Conservation (phyloP, 2,329 filamentous ascomycete genomes). For the Aspergillus sp. region DNA sequence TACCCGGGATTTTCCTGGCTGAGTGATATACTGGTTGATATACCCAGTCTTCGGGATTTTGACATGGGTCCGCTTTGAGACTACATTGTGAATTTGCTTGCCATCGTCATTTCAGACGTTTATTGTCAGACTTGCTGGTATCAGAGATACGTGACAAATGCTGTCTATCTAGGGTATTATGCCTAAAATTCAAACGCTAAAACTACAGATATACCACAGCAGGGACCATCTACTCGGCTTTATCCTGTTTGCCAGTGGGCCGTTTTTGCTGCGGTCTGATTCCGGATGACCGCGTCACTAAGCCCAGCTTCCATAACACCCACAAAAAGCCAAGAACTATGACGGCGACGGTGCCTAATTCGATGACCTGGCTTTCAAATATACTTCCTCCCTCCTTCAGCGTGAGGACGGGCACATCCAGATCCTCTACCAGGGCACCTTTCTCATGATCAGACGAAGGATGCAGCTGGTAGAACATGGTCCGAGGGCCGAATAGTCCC, state of each 20-base stretch:
- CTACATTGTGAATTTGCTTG: neutral
- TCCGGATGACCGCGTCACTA: slow-evolving; percentile 28
- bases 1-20: slow-evolving; percentile 44
- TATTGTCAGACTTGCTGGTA: neutral
- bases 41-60: slow-evolving; percentile 45
- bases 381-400: slow-evolving; percentile 47
- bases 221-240: slow-evolving; percentile 25
- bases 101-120: neutral
- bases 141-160: slow-evolving; percentile 1
- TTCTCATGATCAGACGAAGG: slow-evolving; percentile 43
- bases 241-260: slow-evolving; percentile 18
- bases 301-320: slow-evolving; percentile 61
- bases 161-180: slow-evolving; percentile 3
- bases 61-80: slow-evolving; percentile 37
- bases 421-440: slow-evolving; percentile 49
- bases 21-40: slow-evolving; percentile 45
- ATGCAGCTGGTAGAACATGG: slow-evolving; percentile 77
- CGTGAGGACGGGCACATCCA: slow-evolving; percentile 67
- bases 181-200: slow-evolving; percentile 2
- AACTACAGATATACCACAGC: neutral
- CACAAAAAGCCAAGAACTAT: slow-evolving; percentile 68
- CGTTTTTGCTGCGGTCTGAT: slow-evolving; percentile 6
- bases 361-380: slow-evolving; percentile 40
- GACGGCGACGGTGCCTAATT: slow-evolving; percentile 57
- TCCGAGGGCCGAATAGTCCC: slow-evolving; percentile 70